These are phyloP conservation scores for Corymbia calophylla DNA, from an alignment of 441 rosid genomes.

Conservation along the genomic window DNA sequence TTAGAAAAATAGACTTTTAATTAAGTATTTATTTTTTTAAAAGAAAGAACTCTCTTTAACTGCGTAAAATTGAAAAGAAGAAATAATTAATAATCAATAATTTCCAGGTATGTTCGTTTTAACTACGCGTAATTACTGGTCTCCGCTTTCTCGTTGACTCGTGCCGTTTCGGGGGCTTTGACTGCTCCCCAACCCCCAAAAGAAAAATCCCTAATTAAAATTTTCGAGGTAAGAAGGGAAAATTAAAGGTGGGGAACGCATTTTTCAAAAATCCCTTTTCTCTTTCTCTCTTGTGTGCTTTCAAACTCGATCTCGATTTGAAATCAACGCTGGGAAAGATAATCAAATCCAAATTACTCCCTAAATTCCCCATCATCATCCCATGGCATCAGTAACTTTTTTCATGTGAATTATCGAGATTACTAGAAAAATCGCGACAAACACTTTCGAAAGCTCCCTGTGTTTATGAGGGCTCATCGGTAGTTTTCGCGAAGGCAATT, in stretches of 20 bases:
- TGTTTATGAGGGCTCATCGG: not conserved
- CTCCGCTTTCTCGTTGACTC: not conserved
- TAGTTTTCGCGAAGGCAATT: fast-evolving
- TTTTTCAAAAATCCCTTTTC: not conserved
- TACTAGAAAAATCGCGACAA: not conserved
- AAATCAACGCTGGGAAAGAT: not conserved
- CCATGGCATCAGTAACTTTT: not conserved
- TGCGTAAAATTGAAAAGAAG: not conserved
- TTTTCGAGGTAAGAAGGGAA: not conserved
- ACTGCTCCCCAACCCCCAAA: not conserved
- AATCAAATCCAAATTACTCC: not conserved
- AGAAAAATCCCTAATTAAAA: not conserved
- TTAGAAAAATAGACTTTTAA: not conserved
- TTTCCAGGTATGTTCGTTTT: not conserved
- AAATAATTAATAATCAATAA: not conserved
- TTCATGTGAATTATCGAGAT: not conserved
- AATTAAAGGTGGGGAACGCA: not conserved
- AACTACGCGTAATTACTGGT: not conserved
- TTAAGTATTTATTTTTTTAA: not conserved
- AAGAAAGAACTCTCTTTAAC: not conserved
- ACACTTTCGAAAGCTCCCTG: not conserved
- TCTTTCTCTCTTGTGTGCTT: not conserved
- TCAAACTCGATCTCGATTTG: not conserved
- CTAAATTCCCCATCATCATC: not conserved
- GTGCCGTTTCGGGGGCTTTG: not conserved